Base-by-base conservation (phyloP, 495 filamentous ascomycete species). In the Penicillium egyptiacum region DNA sequence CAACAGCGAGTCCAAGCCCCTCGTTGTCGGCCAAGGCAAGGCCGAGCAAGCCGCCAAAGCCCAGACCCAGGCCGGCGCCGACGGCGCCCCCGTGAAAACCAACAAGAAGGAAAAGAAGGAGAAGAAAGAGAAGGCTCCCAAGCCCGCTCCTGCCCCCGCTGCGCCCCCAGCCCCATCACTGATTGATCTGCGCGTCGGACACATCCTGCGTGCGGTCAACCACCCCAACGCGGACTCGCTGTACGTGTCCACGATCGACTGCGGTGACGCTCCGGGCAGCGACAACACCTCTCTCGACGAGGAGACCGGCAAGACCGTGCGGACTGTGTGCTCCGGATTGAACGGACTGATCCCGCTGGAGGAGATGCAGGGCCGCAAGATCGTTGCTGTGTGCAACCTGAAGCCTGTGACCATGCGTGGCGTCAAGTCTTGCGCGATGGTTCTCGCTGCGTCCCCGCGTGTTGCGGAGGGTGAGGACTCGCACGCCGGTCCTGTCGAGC, bases 371-470 rank as follows among this genome's bases (percentile, higher is more conserved):
- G 85, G 82, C 66, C 88, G 95, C 65, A 96, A 93, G 79, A 90
- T 98, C 45, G 84, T 98, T 41, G 88, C 90, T 11, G 92, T 98
- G 22, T 95, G 91, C 79, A 98, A 98, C 73, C 80, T 98, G 64
- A 98, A 98, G 82, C 94, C 94, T 11, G 94, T 96, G 61, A 97
- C 93, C 64, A 98, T 98, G 94, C 87, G 95, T 37, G 93, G 95
- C 55, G 89, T 98, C 76, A 96, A 96, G 79, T 94, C 89, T 46
- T 83, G 79, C 35, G 94, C 94, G 55, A 97, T 98, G 95, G 94
- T 98, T 12, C 80, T 98, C 25, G 95, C 95, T 16, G 94, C 94
- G 16, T 97, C 92, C 12, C 94, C 93, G 12, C 76, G 83, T 47
- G 74, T 88, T 31, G 72, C 73, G 7, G 89, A 92, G 64, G 93